These are phyloP conservation scores for Botrytis cinerea DNA, from an alignment of 2,329 filamentous ascomycete genomes.

Conservation along the genomic window DNA sequence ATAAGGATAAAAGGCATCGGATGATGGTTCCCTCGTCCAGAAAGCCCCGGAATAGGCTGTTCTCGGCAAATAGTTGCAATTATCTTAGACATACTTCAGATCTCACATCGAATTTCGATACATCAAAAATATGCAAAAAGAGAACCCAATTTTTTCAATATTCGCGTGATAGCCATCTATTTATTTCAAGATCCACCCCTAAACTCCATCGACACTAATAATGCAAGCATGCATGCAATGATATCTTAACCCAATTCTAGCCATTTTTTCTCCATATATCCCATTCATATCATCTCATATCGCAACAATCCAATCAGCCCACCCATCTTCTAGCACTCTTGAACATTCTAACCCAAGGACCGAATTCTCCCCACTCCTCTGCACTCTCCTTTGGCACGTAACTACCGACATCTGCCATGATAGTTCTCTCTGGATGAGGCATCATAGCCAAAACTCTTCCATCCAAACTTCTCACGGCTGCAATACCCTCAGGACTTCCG, in stretches of 20 bases:
- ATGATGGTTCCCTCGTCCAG: not conserved
- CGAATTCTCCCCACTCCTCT: conserved; percentile 68
- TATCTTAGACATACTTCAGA: not conserved
- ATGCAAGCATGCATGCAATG: not conserved
- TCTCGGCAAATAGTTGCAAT: not conserved
- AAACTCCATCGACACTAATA: conserved; percentile 13
- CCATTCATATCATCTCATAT: conserved; percentile 8
- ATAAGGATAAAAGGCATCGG: not conserved
- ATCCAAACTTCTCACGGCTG: conserved; percentile 64
- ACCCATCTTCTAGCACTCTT: conserved; percentile 74
- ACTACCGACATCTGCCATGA: conserved; percentile 66
- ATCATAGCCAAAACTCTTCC: conserved; percentile 71
- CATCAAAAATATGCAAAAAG: not conserved
- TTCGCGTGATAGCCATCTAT: conserved; percentile 3
- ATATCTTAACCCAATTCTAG: conserved; percentile 13
- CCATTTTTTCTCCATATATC: conserved; percentile 6
- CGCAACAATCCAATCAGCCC: conserved; percentile 26
- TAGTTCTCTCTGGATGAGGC: conserved; percentile 73
- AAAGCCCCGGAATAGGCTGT: not conserved
- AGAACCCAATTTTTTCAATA: not conserved
- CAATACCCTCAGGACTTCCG: conserved; percentile 68
- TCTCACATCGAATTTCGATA: not conserved
- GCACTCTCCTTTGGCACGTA: conserved; percentile 58
- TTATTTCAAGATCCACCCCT: not conserved
- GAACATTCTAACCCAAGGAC: conserved; percentile 71